Base-by-base conservation (phyloP, 2,329 filamentous ascomycete genomes). In the Calycina marina region DNA sequence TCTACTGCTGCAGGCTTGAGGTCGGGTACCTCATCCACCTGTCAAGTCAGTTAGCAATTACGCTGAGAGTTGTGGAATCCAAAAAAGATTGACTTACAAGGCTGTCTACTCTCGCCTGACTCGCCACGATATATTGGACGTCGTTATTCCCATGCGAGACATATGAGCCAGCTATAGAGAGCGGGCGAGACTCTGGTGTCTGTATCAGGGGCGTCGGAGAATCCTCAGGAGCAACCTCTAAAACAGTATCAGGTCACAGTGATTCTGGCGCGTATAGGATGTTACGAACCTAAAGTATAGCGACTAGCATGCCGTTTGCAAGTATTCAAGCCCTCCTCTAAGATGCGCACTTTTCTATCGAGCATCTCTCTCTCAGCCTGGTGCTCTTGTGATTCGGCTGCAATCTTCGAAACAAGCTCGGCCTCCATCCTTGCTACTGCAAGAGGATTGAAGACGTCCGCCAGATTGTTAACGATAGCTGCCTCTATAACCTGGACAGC, bases 231-330 rank as follows among this genome's bases (percentile, higher is more conserved):
- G 20, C 3, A 22, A 3, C 2, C 8, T 22, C 20, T 22, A 22
- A 2, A 9, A 22, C n/a, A 22, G 8, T n/a, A 9, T 22, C 8
- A 22, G n/a, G 8, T 22, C 8, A n/a, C 8, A 22, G n/a, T 22
- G 3, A 9, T 22, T 22, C 20, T 22, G 20, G 20, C n/a, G 20
- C n/a, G 2, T 22, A 2, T 22, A n/a, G n/a, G 8, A 22, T 8
- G n/a, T 9, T 3, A n/a, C 8, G 20, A 9, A 22, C 20, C 20
- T 9, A 2, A n/a, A 9, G n/a, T 22, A 22, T 22, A 3, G 3
- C 40, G 26, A 20, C 33, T 39, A 13, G 38, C 38, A 28, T 46
- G 39, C 22, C 37, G 37, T 20, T 38, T 44, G 37, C 41, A 44
- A 25, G 39, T 41, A 4, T 11, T 31, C 33, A 34, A 36, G 4